phyloP scores from a whole-genome alignment of 2,329 filamentous ascomycete species.

The Botryotinia convoluta region DNA sequence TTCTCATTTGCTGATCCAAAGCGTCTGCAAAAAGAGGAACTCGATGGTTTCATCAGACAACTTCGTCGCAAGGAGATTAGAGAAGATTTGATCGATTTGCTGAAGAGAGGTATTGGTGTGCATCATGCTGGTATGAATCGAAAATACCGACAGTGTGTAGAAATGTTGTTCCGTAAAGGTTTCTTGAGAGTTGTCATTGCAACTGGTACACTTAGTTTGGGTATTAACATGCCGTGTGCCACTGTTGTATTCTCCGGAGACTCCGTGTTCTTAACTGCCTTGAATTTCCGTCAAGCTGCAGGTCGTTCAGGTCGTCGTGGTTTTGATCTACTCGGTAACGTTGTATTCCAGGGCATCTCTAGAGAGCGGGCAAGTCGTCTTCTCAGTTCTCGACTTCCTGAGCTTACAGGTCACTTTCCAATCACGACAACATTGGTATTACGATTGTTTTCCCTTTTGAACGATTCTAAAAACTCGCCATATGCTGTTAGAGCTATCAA shows the following conservation, averaged over 20 bases:
- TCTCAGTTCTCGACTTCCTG: constrained; percentile 70
- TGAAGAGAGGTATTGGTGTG: constrained; percentile 68
- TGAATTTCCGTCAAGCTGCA: constrained; percentile 74
- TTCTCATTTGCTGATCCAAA: constrained; percentile 66
- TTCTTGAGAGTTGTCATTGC: constrained; percentile 70
- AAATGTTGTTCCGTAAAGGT: constrained; percentile 71
- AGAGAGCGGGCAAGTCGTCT: constrained; percentile 62
- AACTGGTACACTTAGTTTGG: constrained; percentile 72
- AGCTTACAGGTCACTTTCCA: constrained; percentile 74
- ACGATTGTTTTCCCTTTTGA: constrained; percentile 63
- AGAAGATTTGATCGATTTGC: constrained; percentile 55
- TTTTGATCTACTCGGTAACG: constrained; percentile 77
- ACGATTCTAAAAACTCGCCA: constrained; percentile 60
- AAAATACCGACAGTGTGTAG: constrained; percentile 69
- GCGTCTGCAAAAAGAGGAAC: constrained; percentile 55
- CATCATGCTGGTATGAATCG: constrained; percentile 81
- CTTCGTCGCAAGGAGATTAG: constrained; percentile 51
- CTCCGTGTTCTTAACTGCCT: constrained; percentile 67
- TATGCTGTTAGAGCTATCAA: constrained; percentile 63
- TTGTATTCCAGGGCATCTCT: constrained; percentile 70
- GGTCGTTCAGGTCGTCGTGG: constrained; percentile 77
- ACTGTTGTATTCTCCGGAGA: constrained; percentile 76
- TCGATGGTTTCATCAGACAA: constrained; percentile 52
- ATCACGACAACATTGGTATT: constrained; percentile 72
- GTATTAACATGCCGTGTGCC: constrained; percentile 83